These are phyloP conservation scores for Fraxinus xanthoxyloides DNA, from an alignment of 305 asterid species.

Conservation along the genomic window DNA sequence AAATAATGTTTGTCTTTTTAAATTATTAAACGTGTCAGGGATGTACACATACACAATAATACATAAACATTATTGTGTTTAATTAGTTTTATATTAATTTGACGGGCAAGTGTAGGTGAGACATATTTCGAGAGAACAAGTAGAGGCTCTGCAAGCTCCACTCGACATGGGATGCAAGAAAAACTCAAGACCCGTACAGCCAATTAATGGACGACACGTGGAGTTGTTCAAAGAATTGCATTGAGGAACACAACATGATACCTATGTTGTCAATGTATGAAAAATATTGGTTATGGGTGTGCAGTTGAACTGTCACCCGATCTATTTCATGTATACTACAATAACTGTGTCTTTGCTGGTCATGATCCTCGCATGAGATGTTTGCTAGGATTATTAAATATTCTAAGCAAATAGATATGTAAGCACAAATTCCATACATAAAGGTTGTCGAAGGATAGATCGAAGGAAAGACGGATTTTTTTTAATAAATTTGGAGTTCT, in stretches of 20 bases:
- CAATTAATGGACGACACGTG: slow-evolving; percentile 32
- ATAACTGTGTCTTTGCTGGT: not conserved
- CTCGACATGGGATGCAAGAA: slow-evolving; percentile 17
- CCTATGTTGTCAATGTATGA: not conserved
- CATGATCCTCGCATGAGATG: not conserved
- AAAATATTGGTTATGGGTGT: not conserved
- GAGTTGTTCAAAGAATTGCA: slow-evolving; percentile 14
- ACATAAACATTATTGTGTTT: not conserved
- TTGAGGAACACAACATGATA: not conserved
- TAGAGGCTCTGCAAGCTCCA: slow-evolving; percentile 32
- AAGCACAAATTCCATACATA: not conserved
- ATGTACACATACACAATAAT: not conserved
- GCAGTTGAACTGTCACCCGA: not conserved
- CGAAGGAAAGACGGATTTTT: not conserved
- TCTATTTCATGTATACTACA: not conserved
- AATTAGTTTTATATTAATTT: too few relatives aligned
- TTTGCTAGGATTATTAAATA: not conserved
- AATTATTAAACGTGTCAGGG: not conserved
- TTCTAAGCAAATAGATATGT: not conserved
- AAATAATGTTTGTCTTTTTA: not conserved
- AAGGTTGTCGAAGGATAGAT: not conserved
- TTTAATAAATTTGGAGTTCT: not conserved
- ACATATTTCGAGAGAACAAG: slow-evolving; percentile 26
- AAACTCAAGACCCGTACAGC: slow-evolving; percentile 32
- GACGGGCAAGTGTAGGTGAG: slow-evolving; percentile 20